These are phyloP conservation scores for Nicotiana benthamiana DNA, from an alignment of 257 asterid genomes.

Conservation along the genomic window DNA sequence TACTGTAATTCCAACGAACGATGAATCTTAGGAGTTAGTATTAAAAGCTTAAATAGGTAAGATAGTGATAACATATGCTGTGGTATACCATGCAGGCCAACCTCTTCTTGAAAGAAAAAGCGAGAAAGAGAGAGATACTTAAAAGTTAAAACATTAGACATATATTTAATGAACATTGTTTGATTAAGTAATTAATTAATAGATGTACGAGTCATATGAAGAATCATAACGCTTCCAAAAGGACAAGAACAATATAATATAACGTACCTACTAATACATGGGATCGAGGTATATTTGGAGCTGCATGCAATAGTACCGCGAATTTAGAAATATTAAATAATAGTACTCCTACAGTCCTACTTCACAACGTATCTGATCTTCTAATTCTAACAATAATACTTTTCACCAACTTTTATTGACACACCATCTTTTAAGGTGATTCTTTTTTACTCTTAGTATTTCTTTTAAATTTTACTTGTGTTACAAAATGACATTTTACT, in stretches of 20 bases:
- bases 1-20: too few relatives aligned
- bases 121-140: too few relatives aligned
- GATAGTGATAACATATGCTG: not conserved
- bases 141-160: too few relatives aligned
- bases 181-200: not conserved
- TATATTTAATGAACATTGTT: not conserved
- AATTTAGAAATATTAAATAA: not conserved
- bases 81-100: not conserved
- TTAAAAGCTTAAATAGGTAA: too few relatives aligned
- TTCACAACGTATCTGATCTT: not conserved
- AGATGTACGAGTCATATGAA: not conserved
- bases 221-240: not conserved
- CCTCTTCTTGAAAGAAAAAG: not conserved
- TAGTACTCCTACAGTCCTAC: too few relatives aligned
- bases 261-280: not conserved
- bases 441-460: not conserved
- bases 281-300: not conserved
- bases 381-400: not conserved
- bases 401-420: not conserved
- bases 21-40: too few relatives aligned
- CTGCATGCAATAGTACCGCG: not conserved
- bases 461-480: not conserved
- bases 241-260: not conserved
- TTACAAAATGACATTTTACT: not conserved
- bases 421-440: not conserved